phyloP scores from a whole-genome alignment of 164 flowering plant species.

The Buxus sempervirens region DNA sequence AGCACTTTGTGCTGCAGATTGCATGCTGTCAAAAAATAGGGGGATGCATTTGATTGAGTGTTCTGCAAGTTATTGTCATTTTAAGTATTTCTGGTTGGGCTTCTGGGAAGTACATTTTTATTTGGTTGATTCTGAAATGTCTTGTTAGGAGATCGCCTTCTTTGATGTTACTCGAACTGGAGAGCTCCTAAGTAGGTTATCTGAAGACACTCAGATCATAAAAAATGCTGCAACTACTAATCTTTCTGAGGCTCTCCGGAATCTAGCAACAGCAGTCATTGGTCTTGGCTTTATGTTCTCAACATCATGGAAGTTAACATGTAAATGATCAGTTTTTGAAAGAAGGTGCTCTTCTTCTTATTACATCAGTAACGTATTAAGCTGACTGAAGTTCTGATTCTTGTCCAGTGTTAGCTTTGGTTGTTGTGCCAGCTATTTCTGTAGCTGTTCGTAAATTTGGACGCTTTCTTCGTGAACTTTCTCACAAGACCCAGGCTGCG shows the following conservation, averaged over 20 bases:
- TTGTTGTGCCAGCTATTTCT: slow-evolving; percentile 67
- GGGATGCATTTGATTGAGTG: not conserved
- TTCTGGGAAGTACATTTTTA: not conserved
- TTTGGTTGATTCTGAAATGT: slow-evolving; percentile 7
- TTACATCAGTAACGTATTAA: slow-evolving; percentile 6
- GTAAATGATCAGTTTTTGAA: slow-evolving; percentile 34
- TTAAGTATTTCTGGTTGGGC: not conserved
- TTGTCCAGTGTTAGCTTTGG: slow-evolving; percentile 72
- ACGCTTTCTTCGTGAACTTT: slow-evolving; percentile 89
- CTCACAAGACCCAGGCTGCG: slow-evolving; percentile 96
- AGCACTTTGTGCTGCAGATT: not conserved
- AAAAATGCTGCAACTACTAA: slow-evolving; percentile 98
- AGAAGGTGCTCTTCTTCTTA: not conserved
- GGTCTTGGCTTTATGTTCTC: slow-evolving; percentile 92
- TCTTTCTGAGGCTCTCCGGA: slow-evolving; percentile 88
- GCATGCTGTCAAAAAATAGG: not conserved
- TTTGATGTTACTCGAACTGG: slow-evolving; percentile 94
- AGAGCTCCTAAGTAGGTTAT: slow-evolving; percentile 91
- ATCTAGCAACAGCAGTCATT: slow-evolving; percentile 68
- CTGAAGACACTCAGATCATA: slow-evolving; percentile 96
- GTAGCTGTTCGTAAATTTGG: slow-evolving; percentile 84
- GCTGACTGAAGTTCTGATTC: slow-evolving; percentile 2
- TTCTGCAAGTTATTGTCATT: not conserved
- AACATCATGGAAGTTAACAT: slow-evolving; percentile 94
- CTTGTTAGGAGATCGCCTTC: slow-evolving; percentile 73